Percentiles rank a stretch among this genome's conserved stretches.
Conservation (phyloP, 257 asterid genomes). For the Euphrasia confusa region DNA sequence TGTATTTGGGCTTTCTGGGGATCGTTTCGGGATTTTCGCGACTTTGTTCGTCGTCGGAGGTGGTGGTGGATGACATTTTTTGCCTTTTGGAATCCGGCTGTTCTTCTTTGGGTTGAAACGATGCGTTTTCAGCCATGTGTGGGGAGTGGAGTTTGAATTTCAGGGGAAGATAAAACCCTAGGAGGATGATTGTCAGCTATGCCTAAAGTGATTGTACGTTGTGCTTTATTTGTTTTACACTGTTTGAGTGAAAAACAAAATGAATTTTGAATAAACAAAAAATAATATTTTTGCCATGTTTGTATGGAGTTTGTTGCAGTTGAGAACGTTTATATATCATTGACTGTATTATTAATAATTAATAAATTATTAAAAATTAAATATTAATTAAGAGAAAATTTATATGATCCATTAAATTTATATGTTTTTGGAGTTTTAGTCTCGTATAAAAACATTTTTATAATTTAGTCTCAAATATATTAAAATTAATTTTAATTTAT, state of each 20-base stretch:
- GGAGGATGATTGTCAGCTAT: not conserved
- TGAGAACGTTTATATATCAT: too few relatives aligned
- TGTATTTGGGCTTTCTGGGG: slow-evolving; percentile 50
- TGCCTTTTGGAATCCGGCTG: slow-evolving; percentile 58
- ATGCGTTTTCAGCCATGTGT: slow-evolving; percentile 34
- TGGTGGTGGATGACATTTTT: slow-evolving; percentile 70
- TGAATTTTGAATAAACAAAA: not conserved
- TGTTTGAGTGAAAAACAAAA: not conserved
- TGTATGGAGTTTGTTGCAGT: too few relatives aligned
- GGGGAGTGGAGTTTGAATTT: not conserved
- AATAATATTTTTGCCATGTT: too few relatives aligned
- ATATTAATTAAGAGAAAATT: too few relatives aligned
- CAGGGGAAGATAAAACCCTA: slow-evolving; percentile 44
- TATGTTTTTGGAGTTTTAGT: too few relatives aligned
- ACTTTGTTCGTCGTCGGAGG: slow-evolving; percentile 40
- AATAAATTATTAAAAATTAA: too few relatives aligned
- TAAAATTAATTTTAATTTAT: too few relatives aligned
- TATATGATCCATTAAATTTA: too few relatives aligned
- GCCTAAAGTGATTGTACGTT: slow-evolving; percentile 29
- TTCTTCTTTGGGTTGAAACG: slow-evolving; percentile 24
- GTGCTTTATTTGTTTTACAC: slow-evolving; percentile 1
- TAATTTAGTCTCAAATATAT: too few relatives aligned
- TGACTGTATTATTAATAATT: too few relatives aligned
- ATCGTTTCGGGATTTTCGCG: slow-evolving; percentile 23
- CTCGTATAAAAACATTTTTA: too few relatives aligned